These are phyloP conservation scores for Starmerella potacharoeniae DNA, from an alignment of 805 yeast species.

Conservation along the genomic window DNA sequence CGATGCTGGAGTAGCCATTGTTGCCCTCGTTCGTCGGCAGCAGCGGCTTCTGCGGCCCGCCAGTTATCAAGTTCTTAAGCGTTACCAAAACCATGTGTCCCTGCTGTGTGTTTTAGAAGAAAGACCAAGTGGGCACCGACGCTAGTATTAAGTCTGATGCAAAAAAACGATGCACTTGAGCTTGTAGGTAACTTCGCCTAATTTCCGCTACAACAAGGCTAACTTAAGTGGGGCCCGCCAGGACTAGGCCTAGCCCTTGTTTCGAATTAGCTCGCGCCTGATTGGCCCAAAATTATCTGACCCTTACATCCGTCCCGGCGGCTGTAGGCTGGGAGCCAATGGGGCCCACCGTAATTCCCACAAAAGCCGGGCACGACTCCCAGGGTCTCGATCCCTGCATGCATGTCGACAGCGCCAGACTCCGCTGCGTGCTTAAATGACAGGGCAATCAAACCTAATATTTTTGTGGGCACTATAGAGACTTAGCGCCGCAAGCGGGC, in stretches of 20 bases:
- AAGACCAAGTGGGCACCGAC: background rate
- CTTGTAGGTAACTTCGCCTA: background rate
- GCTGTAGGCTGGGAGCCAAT: background rate
- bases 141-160: background rate
- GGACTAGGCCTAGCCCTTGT: background rate
- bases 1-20: slow-evolving; percentile 17
- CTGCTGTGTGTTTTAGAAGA: background rate
- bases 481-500: background rate
- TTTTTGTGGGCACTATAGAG: no score
- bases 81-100: slow-evolving; percentile 34
- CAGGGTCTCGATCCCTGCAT: background rate
- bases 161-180: background rate
- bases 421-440: background rate
- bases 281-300: background rate
- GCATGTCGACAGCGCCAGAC: background rate
- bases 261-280: background rate
- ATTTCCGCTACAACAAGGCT: background rate
- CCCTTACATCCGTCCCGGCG: background rate
- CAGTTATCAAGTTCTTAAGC: slow-evolving; percentile 26
- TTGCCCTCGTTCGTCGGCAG: slow-evolving; percentile 22
- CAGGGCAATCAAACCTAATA: no score
- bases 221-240: background rate
- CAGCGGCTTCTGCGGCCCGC: slow-evolving; percentile 23
- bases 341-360: background rate
- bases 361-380: background rate